phyloP scores from a whole-genome alignment of 2,329 filamentous ascomycete species.

The Pseudogymnoascus sp. region DNA sequence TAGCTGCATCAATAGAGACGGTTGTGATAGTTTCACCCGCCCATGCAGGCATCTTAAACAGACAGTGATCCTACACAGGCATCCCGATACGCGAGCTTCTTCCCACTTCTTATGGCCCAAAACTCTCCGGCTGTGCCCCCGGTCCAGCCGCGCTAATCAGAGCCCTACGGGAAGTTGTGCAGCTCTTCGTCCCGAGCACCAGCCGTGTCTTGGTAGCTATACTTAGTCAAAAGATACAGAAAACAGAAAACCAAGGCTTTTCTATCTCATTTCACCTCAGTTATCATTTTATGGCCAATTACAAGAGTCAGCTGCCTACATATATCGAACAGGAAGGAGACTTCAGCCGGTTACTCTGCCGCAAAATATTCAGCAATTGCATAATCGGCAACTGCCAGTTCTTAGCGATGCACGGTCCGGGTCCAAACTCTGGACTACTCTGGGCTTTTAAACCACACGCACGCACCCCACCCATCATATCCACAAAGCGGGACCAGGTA shows the following conservation, averaged over 20 bases:
- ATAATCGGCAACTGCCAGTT: not conserved
- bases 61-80: not conserved
- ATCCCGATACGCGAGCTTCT: not conserved
- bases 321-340: not conserved
- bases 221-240: no score
- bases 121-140: not conserved
- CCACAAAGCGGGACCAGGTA: not conserved
- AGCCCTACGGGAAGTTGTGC: not conserved
- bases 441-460: not conserved
- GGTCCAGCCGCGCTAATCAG: not conserved
- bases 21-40: not conserved
- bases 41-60: not conserved
- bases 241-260: not conserved
- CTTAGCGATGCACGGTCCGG: slow-evolving; percentile 1
- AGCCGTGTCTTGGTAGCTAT: not conserved
- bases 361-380: not conserved
- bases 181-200: not conserved
- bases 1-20: not conserved
- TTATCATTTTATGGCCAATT: not conserved
- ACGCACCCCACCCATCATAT: not conserved
- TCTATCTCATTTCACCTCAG: not conserved
- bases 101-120: not conserved
- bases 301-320: not conserved
- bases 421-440: not conserved
- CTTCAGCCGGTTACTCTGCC: not conserved